phyloP scores from a whole-genome alignment of 352 stramenopile species.

The Pythium sukuiense region DNA sequence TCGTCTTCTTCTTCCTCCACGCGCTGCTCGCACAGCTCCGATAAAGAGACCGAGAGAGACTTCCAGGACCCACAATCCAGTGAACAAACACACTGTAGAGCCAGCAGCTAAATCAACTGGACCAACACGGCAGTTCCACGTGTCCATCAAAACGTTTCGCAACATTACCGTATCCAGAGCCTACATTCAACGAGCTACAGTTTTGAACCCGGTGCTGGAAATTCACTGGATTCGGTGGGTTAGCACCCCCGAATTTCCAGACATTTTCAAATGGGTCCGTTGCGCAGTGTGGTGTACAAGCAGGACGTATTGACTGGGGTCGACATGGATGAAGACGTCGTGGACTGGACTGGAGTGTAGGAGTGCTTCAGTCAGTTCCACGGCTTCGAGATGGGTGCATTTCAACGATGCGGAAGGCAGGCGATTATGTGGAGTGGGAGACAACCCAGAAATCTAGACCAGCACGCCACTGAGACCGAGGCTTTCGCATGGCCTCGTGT shows the following conservation, averaged over 20 bases:
- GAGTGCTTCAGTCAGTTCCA: not conserved
- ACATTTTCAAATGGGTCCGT: not conserved
- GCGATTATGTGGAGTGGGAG: not conserved
- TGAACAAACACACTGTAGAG: not conserved
- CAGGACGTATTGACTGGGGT: not conserved
- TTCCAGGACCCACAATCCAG: not conserved
- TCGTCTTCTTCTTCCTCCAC: conserved; percentile 70
- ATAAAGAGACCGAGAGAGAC: conserved; percentile 22
- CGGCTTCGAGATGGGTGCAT: not conserved
- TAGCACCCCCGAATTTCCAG: not conserved
- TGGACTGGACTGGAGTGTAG: too few species aligned
- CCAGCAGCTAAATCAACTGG: not conserved
- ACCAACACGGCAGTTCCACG: not conserved
- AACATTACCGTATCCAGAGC: not conserved
- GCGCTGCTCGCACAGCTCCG: conserved; percentile 55
- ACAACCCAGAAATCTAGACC: not conserved
- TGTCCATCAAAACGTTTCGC: not conserved
- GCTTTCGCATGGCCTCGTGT: not conserved
- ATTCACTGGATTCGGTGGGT: not conserved
- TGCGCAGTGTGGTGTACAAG: too few species aligned
- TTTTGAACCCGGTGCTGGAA: not conserved
- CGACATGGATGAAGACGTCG: not conserved
- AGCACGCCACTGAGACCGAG: not conserved
- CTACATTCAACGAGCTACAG: not conserved
- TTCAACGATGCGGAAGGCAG: not conserved